phyloP scores from a whole-genome alignment of 129 eudicot genomes.

The Flaveria sonorensis region DNA sequence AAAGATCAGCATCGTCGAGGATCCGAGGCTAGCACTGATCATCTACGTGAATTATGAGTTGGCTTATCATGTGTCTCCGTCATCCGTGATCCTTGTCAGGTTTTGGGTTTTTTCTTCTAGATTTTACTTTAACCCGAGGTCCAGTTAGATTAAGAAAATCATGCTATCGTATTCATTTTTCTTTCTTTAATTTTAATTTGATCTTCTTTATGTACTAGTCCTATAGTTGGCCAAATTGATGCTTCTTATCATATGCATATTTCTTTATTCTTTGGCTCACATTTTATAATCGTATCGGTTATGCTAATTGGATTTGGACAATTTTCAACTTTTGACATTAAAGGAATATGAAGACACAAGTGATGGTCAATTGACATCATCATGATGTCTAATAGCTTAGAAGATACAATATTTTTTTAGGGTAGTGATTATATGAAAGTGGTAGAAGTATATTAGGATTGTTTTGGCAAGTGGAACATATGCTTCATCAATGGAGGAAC shows the following conservation, averaged over 20 bases:
- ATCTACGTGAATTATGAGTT: slow-evolving; percentile 29
- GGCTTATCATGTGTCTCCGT: slow-evolving; percentile 34
- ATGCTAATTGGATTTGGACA: neutral
- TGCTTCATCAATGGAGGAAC: slow-evolving; percentile 32
- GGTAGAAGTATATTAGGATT: slow-evolving; percentile 8
- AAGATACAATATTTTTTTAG: slow-evolving; percentile 2
- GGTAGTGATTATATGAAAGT: slow-evolving; percentile 6
- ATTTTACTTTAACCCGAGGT: slow-evolving; percentile 37
- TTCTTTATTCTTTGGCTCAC: neutral
- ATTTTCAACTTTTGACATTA: neutral
- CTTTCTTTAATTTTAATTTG: slow-evolving; percentile 33
- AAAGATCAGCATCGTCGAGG: slow-evolving; percentile 14
- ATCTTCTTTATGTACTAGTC: slow-evolving; percentile 30
- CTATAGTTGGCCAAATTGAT: slow-evolving; percentile 34
- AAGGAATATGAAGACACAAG: neutral
- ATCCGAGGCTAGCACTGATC: slow-evolving; percentile 27
- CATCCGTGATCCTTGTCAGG: slow-evolving; percentile 29
- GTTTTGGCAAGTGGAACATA: slow-evolving; percentile 34
- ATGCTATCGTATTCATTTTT: slow-evolving; percentile 34
- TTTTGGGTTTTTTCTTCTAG: slow-evolving; percentile 39
- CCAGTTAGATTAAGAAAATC: slow-evolving; percentile 40
- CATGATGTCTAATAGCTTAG: slow-evolving; percentile 2
- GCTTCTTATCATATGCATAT: slow-evolving; percentile 25
- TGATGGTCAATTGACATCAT: neutral
- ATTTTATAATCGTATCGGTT: neutral